Conservation (phyloP, 2,329 filamentous ascomycete genomes). For the Xylariaceae sp. region DNA sequence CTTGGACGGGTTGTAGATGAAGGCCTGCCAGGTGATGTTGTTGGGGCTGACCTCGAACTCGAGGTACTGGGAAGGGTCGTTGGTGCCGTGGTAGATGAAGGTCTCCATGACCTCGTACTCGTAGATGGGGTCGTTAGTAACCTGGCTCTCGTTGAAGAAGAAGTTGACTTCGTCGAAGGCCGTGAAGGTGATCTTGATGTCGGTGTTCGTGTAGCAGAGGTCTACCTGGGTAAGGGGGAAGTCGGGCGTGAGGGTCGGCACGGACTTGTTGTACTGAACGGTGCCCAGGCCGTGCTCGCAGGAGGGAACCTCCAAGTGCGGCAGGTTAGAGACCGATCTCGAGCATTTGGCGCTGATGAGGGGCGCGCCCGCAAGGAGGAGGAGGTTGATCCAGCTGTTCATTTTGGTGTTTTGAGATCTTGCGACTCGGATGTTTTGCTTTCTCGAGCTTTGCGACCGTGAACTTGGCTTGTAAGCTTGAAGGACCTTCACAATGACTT, state of each 20-base stretch:
- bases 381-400: conserved; percentile 15
- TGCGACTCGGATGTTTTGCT: neutral
- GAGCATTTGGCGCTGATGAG: conserved; percentile 16
- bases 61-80: conserved; percentile 45
- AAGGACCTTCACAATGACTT: neutral
- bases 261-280: conserved; percentile 38
- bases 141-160: conserved; percentile 40
- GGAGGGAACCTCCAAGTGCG: conserved; percentile 35
- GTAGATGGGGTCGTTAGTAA: conserved; percentile 44
- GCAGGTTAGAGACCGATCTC: conserved; percentile 12
- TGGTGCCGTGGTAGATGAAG: conserved; percentile 42
- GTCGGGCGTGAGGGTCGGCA: conserved; percentile 35
- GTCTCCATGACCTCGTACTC: conserved; percentile 48
- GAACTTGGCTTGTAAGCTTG: neutral
- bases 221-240: conserved; percentile 43
- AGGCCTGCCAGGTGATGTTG: conserved; percentile 47
- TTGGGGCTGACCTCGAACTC: conserved; percentile 48
- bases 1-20: conserved; percentile 48
- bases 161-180: conserved; percentile 43
- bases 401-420: conserved; percentile 7
- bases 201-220: conserved; percentile 41
- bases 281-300: conserved; percentile 35
- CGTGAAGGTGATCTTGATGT: conserved; percentile 40
- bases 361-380: conserved; percentile 17
- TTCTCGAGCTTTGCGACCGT: neutral